Evolutionary conservation across 169 alveolate species (phyloP).

Genomic region (Neospora caninum): DNA sequence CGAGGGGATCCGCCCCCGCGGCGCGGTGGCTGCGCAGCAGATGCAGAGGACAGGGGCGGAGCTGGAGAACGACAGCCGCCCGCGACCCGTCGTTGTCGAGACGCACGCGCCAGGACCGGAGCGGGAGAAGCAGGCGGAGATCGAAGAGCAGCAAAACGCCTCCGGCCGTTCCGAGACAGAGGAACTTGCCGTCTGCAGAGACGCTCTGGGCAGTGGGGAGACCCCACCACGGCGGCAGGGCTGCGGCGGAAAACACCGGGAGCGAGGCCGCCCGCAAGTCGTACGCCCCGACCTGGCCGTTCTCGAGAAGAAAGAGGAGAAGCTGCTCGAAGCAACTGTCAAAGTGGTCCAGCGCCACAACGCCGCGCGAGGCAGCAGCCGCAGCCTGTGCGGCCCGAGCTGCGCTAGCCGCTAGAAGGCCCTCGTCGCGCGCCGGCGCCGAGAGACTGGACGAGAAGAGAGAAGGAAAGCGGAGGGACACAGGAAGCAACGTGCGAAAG

Average conservation of each 20-base stretch:
- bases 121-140: conserved; percentile 54
- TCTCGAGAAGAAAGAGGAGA: conserved; percentile 29
- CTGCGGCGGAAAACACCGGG: neutral
- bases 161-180: conserved; percentile 49
- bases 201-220: conserved; percentile 36
- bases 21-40: conserved; percentile 31
- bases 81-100: conserved; percentile 5
- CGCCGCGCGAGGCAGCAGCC: conserved; percentile 33
- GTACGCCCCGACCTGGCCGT: conserved; percentile 47
- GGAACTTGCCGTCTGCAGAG: conserved; percentile 26
- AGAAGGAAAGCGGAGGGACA: neutral
- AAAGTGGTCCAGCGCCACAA: conserved; percentile 33
- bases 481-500: neutral
- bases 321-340: conserved; percentile 60
- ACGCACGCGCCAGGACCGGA: conserved; percentile 54
- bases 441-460: neutral
- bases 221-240: conserved; percentile 56
- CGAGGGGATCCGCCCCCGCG: too few species aligned
- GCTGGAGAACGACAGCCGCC: conserved; percentile 42
- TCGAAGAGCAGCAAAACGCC: conserved; percentile 61
- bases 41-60: conserved; percentile 45
- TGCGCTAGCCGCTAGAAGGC: neutral
- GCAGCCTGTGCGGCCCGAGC: conserved; percentile 50
- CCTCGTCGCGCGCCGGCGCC: neutral
- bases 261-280: conserved; percentile 45